Evolutionary conservation across 495 filamentous ascomycete species (phyloP), one percentile per base, ranked within the genome.

Genomic region (Corynascus novoguineensis): DNA sequence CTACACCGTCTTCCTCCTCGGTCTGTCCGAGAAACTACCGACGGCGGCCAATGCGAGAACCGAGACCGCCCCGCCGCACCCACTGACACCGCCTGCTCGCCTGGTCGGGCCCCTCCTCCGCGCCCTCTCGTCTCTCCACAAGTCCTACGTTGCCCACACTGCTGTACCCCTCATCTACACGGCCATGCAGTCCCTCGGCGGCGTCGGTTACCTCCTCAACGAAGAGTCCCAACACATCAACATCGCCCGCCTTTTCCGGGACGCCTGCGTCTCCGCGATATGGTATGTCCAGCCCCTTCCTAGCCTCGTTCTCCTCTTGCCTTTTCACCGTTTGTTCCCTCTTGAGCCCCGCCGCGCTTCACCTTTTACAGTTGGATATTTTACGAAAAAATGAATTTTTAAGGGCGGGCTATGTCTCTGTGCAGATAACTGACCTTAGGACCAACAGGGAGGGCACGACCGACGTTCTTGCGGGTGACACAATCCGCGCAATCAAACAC

Each of bases 371-470:
- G n/a, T n/a, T n/a, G n/a, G n/a, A n/a, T n/a, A n/a, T n/a, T n/a
- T n/a, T n/a, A n/a, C n/a, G n/a, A n/a, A n/a, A n/a, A n/a, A n/a
- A n/a, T n/a, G n/a, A n/a, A n/a, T n/a, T n/a, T n/a, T n/a, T n/a
- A n/a, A n/a, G n/a, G n/a, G n/a, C n/a, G n/a, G n/a, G n/a, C n/a
- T n/a, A n/a, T n/a, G n/a, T n/a, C n/a, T n/a, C n/a, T n/a, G n/a
- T n/a, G n/a, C n/a, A n/a, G n/a, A n/a, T n/a, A n/a, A n/a, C n/a
- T n/a, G n/a, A n/a, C n/a, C n/a, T n/a, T n/a, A n/a, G n/a, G n/a
- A n/a, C n/a, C n/a, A n/a, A n/a, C n/a, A n/a, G 87, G 65, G 87
- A 90, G 64, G 87, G 87, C 5, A 89, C 87, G 2, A 88, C 84
- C 9, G 84, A 88, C 60, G 83, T 90, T 2, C 64, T 90, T 22